These are phyloP conservation scores for Pseudocercospora crystallina DNA, from an alignment of 2,329 filamentous ascomycete species.

Conservation along the genomic window DNA sequence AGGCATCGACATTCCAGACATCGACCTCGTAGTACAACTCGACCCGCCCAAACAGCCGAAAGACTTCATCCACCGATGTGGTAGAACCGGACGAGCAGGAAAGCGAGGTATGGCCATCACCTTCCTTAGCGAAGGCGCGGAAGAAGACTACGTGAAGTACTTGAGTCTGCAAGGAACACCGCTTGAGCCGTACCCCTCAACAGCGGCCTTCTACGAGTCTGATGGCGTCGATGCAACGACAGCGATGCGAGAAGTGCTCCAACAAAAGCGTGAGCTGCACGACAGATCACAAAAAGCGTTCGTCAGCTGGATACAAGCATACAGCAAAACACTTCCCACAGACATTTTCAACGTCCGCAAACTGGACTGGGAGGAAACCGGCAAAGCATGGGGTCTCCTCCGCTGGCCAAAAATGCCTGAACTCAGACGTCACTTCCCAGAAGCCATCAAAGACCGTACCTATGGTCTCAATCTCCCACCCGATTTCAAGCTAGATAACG, in stretches of 20 bases:
- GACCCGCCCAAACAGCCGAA: constrained; percentile 87
- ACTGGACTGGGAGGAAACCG: constrained; percentile 81
- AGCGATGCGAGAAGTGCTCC: constrained; percentile 61
- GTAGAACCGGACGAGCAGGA: constrained; percentile 63
- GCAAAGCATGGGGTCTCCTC: constrained; percentile 79
- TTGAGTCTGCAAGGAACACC: constrained; percentile 51
- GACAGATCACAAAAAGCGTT: constrained; percentile 91
- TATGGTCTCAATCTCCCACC: constrained; percentile 38
- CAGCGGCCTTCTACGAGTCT: constrained; percentile 55
- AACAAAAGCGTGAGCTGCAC: constrained; percentile 66
- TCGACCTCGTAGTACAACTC: constrained; percentile 87
- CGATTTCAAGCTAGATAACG: constrained; percentile 38
- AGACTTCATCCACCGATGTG: constrained; percentile 68
- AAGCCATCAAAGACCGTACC: constrained; percentile 40
- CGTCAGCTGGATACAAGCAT: constrained; percentile 88
- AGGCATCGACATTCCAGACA: constrained; percentile 86
- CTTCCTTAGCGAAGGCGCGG: constrained; percentile 78
- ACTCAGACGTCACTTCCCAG: constrained; percentile 46
- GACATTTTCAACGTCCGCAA: constrained; percentile 85
- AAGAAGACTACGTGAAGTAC: constrained; percentile 88
- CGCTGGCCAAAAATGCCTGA: constrained; percentile 94
- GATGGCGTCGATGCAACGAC: constrained; percentile 61
- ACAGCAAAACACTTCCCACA: constrained; percentile 84
- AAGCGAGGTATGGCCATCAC: constrained; percentile 79
- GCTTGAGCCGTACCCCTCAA: constrained; percentile 31